These are phyloP conservation scores for Metschnikowia kunwiensis DNA, from an alignment of 805 yeast genomes.

Conservation along the genomic window DNA sequence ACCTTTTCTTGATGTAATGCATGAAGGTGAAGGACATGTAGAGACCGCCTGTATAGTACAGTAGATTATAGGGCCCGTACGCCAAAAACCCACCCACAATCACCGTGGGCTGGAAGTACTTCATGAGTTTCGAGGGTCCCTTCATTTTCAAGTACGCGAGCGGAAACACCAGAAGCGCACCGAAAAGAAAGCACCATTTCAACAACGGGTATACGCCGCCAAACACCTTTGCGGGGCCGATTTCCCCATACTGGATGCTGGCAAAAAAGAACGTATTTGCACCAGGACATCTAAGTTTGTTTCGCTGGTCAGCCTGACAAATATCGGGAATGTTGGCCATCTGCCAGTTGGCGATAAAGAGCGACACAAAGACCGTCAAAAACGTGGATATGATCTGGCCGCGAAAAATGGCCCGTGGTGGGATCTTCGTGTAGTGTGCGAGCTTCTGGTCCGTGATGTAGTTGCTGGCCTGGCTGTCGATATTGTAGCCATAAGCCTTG, in stretches of 20 bases:
- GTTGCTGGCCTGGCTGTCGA: slow-evolving; percentile 61
- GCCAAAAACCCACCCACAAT: slow-evolving; percentile 49
- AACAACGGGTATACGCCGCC: slow-evolving; percentile 51
- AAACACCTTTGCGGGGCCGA: slow-evolving; percentile 59
- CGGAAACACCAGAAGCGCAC: slow-evolving; percentile 40
- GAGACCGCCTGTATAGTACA: slow-evolving; percentile 59
- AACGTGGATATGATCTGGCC: slow-evolving; percentile 40
- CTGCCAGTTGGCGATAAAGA: slow-evolving; percentile 41
- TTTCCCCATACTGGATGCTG: slow-evolving; percentile 53
- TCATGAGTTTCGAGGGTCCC: slow-evolving; percentile 32
- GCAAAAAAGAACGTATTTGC: slow-evolving; percentile 51
- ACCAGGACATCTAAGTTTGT: slow-evolving; percentile 40
- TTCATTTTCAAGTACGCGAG: slow-evolving; percentile 34
- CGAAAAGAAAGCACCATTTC: slow-evolving; percentile 59
- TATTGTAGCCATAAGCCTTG: slow-evolving; percentile 53
- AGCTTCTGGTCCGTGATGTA: slow-evolving; percentile 36
- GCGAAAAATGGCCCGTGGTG: slow-evolving; percentile 28
- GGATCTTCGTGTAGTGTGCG: slow-evolving; percentile 28
- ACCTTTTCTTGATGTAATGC: slow-evolving; percentile 48
- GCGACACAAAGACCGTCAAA: slow-evolving; percentile 32
- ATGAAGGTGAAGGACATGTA: slow-evolving; percentile 55
- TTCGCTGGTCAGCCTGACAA: slow-evolving; percentile 36
- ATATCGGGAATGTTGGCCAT: slow-evolving; percentile 33
- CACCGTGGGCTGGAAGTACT: slow-evolving; percentile 53
- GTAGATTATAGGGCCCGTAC: slow-evolving; percentile 51